phyloP scores from a whole-genome alignment of 1,284 basidiomycete genomes.

The Cutaneotrichosporon daszewskae region DNA sequence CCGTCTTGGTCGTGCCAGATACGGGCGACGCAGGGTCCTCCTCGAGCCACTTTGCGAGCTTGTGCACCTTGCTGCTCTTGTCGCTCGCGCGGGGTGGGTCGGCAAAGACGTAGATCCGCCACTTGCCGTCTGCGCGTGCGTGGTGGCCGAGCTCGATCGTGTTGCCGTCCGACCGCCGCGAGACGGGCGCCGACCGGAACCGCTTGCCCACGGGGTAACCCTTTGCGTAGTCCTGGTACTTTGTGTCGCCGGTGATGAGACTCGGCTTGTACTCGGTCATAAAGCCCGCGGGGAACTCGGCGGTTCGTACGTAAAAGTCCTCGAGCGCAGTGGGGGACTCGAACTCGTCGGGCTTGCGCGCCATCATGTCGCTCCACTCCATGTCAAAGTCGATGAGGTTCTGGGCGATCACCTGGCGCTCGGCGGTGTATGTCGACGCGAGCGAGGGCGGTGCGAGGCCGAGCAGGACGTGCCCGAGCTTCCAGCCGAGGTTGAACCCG shows the following conservation, averaged over 20 bases:
- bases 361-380: constrained; percentile 63
- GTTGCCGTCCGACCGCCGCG: constrained; percentile 12
- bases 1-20: background rate
- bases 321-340: constrained; percentile 5
- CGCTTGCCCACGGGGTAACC: constrained; percentile 10
- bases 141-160: constrained; percentile 5
- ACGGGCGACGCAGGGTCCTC: constrained; percentile 6
- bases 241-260: constrained; percentile 1
- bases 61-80: background rate
- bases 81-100: constrained; percentile 4
- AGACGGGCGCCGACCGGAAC: constrained; percentile 43
- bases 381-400: constrained; percentile 76
- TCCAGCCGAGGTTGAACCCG: constrained; percentile 49
- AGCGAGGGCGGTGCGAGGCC: constrained; percentile 62
- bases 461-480: constrained; percentile 49
- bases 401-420: constrained; percentile 38
- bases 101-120: constrained; percentile 9
- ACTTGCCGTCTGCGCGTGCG: constrained; percentile 9
- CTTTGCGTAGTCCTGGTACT: constrained; percentile 4
- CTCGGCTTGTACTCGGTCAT: constrained; percentile 9
- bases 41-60: constrained; percentile 3
- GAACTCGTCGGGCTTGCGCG: constrained; percentile 39
- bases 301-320: constrained; percentile 49
- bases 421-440: constrained; percentile 55
- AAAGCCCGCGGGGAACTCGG: constrained; percentile 10